Conservation (phyloP, 768 basidiomycete species). For the Cyathus striatus region DNA sequence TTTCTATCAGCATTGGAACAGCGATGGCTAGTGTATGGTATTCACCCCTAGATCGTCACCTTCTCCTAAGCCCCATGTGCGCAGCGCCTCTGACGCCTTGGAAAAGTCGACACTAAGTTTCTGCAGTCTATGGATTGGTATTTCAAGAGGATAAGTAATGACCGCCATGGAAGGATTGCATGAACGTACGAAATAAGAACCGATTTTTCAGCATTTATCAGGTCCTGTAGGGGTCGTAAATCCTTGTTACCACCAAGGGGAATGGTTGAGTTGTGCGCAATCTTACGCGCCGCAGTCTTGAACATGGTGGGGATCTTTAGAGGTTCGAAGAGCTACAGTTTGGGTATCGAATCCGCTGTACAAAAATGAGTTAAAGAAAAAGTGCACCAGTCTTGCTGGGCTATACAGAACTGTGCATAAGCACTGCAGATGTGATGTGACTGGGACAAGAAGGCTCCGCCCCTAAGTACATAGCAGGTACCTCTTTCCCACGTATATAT, state of each 20-base stretch:
- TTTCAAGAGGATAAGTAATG: neutral
- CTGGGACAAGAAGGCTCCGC: too few species aligned
- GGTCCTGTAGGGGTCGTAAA: slow-evolving; percentile 75
- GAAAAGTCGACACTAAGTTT: slow-evolving; percentile 59
- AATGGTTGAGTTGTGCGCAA: slow-evolving; percentile 86
- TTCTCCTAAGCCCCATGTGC: slow-evolving; percentile 71
- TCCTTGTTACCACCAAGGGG: slow-evolving; percentile 74
- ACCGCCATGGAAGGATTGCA: too few species aligned
- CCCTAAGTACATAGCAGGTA: too few species aligned
- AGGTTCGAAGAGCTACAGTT: too few species aligned
- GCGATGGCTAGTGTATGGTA: slow-evolving; percentile 8
- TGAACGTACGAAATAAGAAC: slow-evolving; percentile 67
- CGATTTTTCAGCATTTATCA: slow-evolving; percentile 85
- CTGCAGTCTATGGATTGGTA: slow-evolving; percentile 36
- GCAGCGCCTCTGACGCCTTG: slow-evolving; percentile 69
- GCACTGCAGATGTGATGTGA: too few species aligned
- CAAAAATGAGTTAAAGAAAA: too few species aligned
- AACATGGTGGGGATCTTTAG: slow-evolving; percentile 56
- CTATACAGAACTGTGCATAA: too few species aligned
- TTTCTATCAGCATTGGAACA: slow-evolving; percentile 2
- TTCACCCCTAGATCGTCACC: slow-evolving; percentile 79
- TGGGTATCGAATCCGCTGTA: too few species aligned
- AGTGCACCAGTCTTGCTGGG: too few species aligned
- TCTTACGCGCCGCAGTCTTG: slow-evolving; percentile 70
- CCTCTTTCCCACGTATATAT: too few species aligned